Evolutionary conservation across 305 asterid genomes (phyloP).

Genomic region (Lippia alba): DNA sequence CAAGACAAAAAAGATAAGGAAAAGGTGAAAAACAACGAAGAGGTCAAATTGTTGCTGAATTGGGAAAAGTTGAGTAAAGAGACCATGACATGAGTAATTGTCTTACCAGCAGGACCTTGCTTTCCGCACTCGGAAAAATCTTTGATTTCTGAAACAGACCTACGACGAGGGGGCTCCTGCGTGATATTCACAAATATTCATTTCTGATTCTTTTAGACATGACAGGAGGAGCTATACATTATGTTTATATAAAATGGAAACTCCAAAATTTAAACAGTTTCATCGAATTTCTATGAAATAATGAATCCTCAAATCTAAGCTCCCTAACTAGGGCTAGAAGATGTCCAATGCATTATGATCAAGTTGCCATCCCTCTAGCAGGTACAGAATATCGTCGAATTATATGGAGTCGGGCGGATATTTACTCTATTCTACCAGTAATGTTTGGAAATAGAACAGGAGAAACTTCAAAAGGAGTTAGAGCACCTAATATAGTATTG

Average conservation of each 20-base stretch:
- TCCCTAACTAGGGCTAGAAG: slow-evolving; percentile 10
- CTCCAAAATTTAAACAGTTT: not conserved
- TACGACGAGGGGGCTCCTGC: slow-evolving; percentile 75
- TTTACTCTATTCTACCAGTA: not conserved
- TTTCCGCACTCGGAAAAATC: slow-evolving; percentile 85
- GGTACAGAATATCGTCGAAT: slow-evolving; percentile 1
- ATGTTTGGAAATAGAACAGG: slow-evolving; percentile 12
- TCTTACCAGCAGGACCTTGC: slow-evolving; percentile 89
- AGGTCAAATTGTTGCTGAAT: slow-evolving; percentile 17
- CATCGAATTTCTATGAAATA: not conserved
- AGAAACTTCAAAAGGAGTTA: not conserved
- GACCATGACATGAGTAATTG: slow-evolving; percentile 24
- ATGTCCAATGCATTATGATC: not conserved
- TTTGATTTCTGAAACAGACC: slow-evolving; percentile 62
- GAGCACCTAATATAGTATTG: slow-evolving; percentile 7
- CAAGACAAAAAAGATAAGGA: not conserved
- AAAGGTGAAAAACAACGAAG: not conserved
- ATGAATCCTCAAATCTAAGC: not conserved
- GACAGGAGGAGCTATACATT: not conserved
- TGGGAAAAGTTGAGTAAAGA: slow-evolving; percentile 8
- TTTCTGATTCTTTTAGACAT: slow-evolving; percentile 5
- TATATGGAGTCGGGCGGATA: not conserved
- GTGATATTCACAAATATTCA: slow-evolving; percentile 25
- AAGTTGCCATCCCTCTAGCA: not conserved
- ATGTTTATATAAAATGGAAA: not conserved